Base-by-base conservation (phyloP, 2,329 filamentous ascomycete species). In the Trichoderma endophyticum region DNA sequence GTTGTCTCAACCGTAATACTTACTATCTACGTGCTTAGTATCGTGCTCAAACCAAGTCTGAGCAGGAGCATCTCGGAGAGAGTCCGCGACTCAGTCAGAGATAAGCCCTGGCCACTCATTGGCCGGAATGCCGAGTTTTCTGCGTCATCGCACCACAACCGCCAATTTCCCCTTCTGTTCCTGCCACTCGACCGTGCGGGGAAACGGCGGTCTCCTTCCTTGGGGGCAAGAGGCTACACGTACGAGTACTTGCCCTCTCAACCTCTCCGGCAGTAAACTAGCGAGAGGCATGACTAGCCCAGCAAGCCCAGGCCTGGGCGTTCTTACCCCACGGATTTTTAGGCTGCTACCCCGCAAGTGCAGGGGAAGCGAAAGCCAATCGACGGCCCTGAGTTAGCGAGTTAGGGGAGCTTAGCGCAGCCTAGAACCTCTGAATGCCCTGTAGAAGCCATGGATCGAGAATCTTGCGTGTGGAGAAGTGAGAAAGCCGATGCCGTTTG, bases 331-430 rank as follows among this genome's bases (percentile, higher is more conserved):
- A 36, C 48, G 48, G 48, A 51, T 36, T n/a, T 26, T 54, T 70
- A 18, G 57, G 56, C 67, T 34, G 18, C 24, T 70, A 71, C 69
- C 69, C 69, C 69, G 61, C 69, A 71, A 60, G 30, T 48, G n/a
- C 61, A 66, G 69, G 61, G 69, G 69, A 7, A 4, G n/a, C 21
- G 28, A 65, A 71, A 69, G 28, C 56, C 39, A 69, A 69, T 69
- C 34, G 54, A n/a, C 8, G 14, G 51, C 54, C 64, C 34, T 43
- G 54, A 68, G 57, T 60, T 34, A 34, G 57, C 15, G 57, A 34
- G 3, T 24, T 21, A 34, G 57, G 18, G 57, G 18, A 21, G 24
- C 12, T 59, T 48, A 57, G 64, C 32, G 48, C 64, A 18, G 65
- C 65, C 65, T 68, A 68, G 36, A 69, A 43, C 57, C 56, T 14